Evolutionary conservation across 352 stramenopile genomes (phyloP), one percentile per base, ranked within the genome.

Genomic region (Phytophthora foliorum): DNA sequence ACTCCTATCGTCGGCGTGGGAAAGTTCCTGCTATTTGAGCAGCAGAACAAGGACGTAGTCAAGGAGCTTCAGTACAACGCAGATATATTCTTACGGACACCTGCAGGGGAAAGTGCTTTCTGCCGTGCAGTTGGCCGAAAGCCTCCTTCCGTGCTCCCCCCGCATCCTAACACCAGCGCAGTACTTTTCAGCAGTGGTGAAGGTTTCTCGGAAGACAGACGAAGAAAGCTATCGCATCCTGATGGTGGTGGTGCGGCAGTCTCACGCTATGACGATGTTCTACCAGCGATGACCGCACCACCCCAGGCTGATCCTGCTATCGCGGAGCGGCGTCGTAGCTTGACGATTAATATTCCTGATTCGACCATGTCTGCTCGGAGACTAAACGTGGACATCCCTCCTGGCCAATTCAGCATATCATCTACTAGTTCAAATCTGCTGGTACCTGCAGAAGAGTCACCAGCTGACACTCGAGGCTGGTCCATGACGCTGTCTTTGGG

Each of bases 31-130:
- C 63, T 97, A 4, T 97, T 91, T 59, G 89, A 96, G 55, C 90
- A 96, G 57, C 88, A 96, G 50, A 97, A 96, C 75, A 95, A 96
- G 62, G 90, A 97, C 39, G 85, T 97, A n/a, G 74, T 97, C 54
- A 97, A 97, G 64, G 90, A 97, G 58, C 71, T 97, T 10, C 87
- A 96, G 63, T 97, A 94, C 66, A 93, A 89, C 45, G 89, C 88
- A 2, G 90, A 97, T 59, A 84, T 96, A 3, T 97, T 89, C 56
- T 72, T 86, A 14, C 76, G 86, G 32, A 95, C 83, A 4, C 60
- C 77, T 32, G 84, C 81, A 29, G 85, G 86, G 6, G 88, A 97
- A 75, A 73, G 34, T 53, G 88, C 88, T 8, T 97, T 93, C 59
- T 94, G 82, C 67, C 78, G 83, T 21, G 83, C 80, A 27, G 82